Base-by-base conservation (phyloP, 1,139 yeast genomes). In the Diutina ranongensis region DNA sequence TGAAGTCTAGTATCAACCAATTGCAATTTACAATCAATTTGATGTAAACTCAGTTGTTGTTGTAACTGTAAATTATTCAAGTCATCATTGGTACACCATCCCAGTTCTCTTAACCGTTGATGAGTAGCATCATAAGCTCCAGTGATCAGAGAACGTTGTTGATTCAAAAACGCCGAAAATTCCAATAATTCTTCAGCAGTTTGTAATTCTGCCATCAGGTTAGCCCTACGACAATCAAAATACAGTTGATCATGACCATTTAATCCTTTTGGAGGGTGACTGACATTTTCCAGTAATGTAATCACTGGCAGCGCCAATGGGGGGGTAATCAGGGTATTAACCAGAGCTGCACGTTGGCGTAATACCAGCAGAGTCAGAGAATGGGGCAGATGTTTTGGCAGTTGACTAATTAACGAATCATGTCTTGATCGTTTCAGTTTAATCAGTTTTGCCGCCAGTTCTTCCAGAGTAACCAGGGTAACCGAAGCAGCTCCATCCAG, bases 51-150 rank as follows among this genome's bases (percentile, higher is more conserved):
- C 13, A 62, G 49, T 50, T 64, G 68, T 49, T 62, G 62, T 50
- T 68, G 72, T 21, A 52, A 52, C 51, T 61, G 65, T 46, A 68
- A 58, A 55, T 68, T 69, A 49, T 67, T 62, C 54, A 71, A 61
- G 53, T 71, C 75, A 49, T 68, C 68, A 33, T 55, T 55, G 1
- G 74, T 68, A 51, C 74, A 69, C 76, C 76, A 71, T 2, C 76
- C 76, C 46, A 68, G 63, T 38, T 60, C 61, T 25, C 54, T 49
- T 48, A 71, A 60, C 46, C 67, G 59, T 44, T 58, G 56, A 46
- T 57, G 64, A n/a, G 74, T 65, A 21, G 58, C 53, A 41, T 60
- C 65, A 51, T 61, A 71, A 3, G 71, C 70, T 18, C 64, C 66
- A 40, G 56, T 57, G 21, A 65, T 56, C n/a, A 62, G 55, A 42